Conservation (phyloP, 169 alveolate species). For the Plasmodium gonderi region DNA sequence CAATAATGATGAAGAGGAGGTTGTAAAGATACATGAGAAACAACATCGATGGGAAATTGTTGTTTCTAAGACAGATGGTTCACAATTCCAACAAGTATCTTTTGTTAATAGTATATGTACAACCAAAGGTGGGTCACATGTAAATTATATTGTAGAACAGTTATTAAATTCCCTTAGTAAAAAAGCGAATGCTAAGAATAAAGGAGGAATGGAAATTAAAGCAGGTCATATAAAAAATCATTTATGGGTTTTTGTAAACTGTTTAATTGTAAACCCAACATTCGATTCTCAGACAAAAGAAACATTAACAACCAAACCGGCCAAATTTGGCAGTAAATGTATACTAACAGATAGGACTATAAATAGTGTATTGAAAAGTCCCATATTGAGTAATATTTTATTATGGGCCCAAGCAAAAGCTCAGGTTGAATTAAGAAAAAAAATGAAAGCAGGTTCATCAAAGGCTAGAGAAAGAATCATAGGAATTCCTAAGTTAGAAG, state of each 20-base stretch:
- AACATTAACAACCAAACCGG: slow-evolving; percentile 94
- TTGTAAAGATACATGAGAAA: slow-evolving; percentile 83
- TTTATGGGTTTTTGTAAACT: slow-evolving; percentile 97
- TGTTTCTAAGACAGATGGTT: slow-evolving; percentile 90
- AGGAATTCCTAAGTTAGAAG: slow-evolving; percentile 99
- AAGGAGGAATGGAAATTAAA: slow-evolving; percentile 94
- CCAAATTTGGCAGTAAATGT: slow-evolving; percentile 93
- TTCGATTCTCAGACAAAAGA: slow-evolving; percentile 99
- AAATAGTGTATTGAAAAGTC: slow-evolving; percentile 90
- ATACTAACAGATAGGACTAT: slow-evolving; percentile 91
- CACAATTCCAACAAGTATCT: slow-evolving; percentile 96
- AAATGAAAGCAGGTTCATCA: slow-evolving; percentile 87
- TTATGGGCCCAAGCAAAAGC: slow-evolving; percentile 95
- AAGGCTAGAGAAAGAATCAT: slow-evolving; percentile 82
- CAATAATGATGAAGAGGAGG: slow-evolving; percentile 74
- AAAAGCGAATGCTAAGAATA: slow-evolving; percentile 95
- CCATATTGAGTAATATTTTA: slow-evolving; percentile 92
- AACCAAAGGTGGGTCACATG: slow-evolving; percentile 99
- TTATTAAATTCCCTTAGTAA: slow-evolving; percentile 92
- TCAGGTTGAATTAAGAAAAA: slow-evolving; percentile 92
- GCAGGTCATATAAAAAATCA: slow-evolving; percentile 94
- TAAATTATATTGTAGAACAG: slow-evolving; percentile 96
- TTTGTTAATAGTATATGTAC: slow-evolving; percentile 99
- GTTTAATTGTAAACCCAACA: slow-evolving; percentile 98
- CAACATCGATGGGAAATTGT: slow-evolving; percentile 90